Conservation (phyloP, 768 basidiomycete species). For the Pleurotus sapidus region DNA sequence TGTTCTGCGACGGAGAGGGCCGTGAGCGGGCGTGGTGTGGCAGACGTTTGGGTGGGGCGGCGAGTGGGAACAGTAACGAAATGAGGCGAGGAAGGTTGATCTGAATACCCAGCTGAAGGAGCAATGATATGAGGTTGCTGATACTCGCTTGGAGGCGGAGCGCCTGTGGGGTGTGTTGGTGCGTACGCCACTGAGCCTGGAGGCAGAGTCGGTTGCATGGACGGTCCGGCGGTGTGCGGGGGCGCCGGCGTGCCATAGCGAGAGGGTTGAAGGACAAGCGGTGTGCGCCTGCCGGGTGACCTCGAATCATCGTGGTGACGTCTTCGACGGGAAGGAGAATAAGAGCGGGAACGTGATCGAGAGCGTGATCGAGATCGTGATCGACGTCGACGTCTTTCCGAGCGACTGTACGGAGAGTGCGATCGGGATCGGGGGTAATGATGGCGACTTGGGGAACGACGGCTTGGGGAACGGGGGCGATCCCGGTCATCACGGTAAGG, state of each 20-base stretch:
- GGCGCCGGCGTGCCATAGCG: background rate
- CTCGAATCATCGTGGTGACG: background rate
- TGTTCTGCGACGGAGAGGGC: background rate
- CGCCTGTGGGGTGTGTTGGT: no score
- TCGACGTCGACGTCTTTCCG: conserved; percentile 3
- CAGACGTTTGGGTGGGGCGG: conserved; percentile 12
- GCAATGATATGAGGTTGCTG: background rate
- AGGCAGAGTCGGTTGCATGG: background rate
- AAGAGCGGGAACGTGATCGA: conserved; percentile 20
- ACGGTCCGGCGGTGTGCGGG: conserved; percentile 1
- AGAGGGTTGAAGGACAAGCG: no score
- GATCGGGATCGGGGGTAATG: conserved; percentile 10
- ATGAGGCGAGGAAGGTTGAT: conserved; percentile 1
- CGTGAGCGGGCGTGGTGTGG: conserved; percentile 8
- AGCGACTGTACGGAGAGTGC: background rate
- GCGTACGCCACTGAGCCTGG: background rate
- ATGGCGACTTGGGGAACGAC: conserved; percentile 10
- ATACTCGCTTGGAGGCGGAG: background rate
- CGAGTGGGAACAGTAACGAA: conserved; percentile 15
- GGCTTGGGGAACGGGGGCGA: conserved; percentile 2
- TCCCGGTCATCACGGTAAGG: background rate
- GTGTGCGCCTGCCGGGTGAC: background rate
- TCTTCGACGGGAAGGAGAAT: conserved; percentile 3
- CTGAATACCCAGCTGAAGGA: background rate
- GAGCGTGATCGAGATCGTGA: conserved; percentile 16